A percentile compares a stretch with the other conserved stretches of the same genome.
Conservation (phyloP, 192 early-diverging fungal species). For the Coemansia sp. region DNA sequence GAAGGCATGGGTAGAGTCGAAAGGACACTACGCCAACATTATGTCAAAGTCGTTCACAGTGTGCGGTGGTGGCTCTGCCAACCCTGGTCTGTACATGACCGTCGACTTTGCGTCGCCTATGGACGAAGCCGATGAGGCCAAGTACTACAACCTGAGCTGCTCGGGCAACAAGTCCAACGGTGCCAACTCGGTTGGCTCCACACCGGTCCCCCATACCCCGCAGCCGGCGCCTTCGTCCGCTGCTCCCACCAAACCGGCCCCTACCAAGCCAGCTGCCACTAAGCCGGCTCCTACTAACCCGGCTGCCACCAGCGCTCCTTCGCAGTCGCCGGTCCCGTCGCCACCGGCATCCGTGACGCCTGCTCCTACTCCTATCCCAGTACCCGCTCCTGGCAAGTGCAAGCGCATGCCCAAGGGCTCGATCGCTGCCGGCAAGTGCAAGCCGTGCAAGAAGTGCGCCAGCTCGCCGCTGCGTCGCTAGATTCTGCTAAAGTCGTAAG, state of each 20-base stretch:
- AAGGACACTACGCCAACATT: conserved; percentile 55
- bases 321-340: background rate
- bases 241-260: background rate
- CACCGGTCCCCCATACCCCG: conserved; percentile 19
- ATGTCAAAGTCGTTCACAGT: conserved; percentile 38
- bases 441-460: conserved; percentile 52
- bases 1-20: conserved; percentile 54
- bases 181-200: conserved; percentile 7
- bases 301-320: background rate
- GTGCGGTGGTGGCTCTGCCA: conserved; percentile 48
- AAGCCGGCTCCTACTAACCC: background rate
- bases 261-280: background rate
- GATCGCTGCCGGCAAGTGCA: conserved; percentile 57
- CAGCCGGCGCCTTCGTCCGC: conserved; percentile 3
- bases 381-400: conserved; percentile 42
- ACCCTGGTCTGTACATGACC: conserved; percentile 31
- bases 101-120: conserved; percentile 42
- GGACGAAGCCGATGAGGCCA: conserved; percentile 11
- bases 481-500: background rate
- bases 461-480: conserved; percentile 42
- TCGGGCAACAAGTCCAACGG: conserved; percentile 23
- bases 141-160: conserved; percentile 42
- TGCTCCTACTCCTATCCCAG: conserved; percentile 7
- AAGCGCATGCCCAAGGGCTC: conserved; percentile 54
- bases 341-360: background rate